Evolutionary conservation across 2,329 filamentous ascomycete genomes (phyloP).

Genomic region (Phyllosticta citribraziliensis): DNA sequence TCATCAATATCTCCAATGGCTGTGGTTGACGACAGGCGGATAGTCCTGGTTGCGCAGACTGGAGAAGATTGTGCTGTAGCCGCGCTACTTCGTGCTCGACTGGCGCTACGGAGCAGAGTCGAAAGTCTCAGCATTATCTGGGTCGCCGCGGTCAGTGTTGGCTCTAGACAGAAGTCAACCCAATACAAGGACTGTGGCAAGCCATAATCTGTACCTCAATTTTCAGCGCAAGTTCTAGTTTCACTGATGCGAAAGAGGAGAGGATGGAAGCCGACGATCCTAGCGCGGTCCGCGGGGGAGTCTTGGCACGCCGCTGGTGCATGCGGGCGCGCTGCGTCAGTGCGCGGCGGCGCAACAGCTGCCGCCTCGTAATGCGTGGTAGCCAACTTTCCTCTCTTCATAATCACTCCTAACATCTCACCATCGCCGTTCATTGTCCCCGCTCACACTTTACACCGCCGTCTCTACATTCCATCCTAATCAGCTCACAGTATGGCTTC

Average conservation of each 20-base stretch:
- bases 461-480: background rate
- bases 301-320: background rate
- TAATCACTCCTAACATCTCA: background rate
- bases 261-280: background rate
- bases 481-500: slow-evolving; percentile 48
- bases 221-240: background rate
- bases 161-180: background rate
- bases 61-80: background rate
- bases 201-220: too few relatives aligned
- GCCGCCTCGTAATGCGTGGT: slow-evolving; percentile 9
- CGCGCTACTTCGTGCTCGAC: background rate
- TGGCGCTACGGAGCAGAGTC: background rate
- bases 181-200: background rate
- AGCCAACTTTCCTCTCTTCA: slow-evolving; percentile 2
- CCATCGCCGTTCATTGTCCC: background rate
- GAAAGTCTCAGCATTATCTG: background rate
- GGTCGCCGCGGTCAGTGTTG: background rate
- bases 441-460: background rate
- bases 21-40: background rate
- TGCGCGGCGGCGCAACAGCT: background rate
- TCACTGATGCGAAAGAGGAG: background rate
- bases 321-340: slow-evolving; percentile 3
- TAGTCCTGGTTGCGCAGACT: too few relatives aligned
- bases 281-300: background rate
- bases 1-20: slow-evolving; percentile 22